A percentile compares a stretch with the other conserved stretches of the same genome.
phyloP scores from a whole-genome alignment of 352 stramenopile species.

The Pythium diclinum region DNA sequence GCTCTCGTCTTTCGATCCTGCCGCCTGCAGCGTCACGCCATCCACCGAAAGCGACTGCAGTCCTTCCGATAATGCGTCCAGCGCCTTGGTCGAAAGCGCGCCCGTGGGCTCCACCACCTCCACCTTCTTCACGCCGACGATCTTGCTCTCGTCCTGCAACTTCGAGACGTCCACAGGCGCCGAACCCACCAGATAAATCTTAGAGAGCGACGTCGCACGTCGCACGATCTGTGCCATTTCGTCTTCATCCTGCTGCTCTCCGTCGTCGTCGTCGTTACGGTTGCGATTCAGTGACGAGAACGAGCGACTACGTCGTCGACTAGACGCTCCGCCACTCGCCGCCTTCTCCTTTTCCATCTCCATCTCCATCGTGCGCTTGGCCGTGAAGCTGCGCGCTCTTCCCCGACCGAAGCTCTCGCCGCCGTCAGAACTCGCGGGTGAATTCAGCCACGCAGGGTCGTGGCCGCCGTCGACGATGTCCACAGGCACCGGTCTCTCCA shows the following conservation, averaged over 20 bases:
- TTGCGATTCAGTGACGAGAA: slow-evolving; percentile 47
- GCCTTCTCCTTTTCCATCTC: slow-evolving; percentile 24
- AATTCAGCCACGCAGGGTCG: slow-evolving; percentile 35
- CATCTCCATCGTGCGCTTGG: slow-evolving; percentile 32
- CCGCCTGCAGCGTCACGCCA: slow-evolving; percentile 22
- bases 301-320: slow-evolving; percentile 60
- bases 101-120: slow-evolving; percentile 70
- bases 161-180: slow-evolving; percentile 79
- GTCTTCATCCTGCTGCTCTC: slow-evolving; percentile 21
- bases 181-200: slow-evolving; percentile 83
- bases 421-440: slow-evolving; percentile 19
- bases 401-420: slow-evolving; percentile 24
- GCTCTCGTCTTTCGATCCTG: slow-evolving; percentile 22
- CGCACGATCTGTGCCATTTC: slow-evolving; percentile 57
- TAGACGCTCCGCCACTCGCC: slow-evolving; percentile 1
- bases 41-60: slow-evolving; percentile 69
- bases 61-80: slow-evolving; percentile 74
- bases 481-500: slow-evolving; percentile 31
- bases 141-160: slow-evolving; percentile 73
- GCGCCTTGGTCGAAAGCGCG: slow-evolving; percentile 65
- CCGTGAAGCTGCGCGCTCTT: slow-evolving; percentile 53
- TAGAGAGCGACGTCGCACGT: slow-evolving; percentile 68
- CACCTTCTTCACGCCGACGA: slow-evolving; percentile 73
- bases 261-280: slow-evolving; percentile 13
- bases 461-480: slow-evolving; percentile 36